Evolutionary conservation across 2,329 filamentous ascomycete genomes (phyloP).

Genomic region (Neofusicoccum sp.): DNA sequence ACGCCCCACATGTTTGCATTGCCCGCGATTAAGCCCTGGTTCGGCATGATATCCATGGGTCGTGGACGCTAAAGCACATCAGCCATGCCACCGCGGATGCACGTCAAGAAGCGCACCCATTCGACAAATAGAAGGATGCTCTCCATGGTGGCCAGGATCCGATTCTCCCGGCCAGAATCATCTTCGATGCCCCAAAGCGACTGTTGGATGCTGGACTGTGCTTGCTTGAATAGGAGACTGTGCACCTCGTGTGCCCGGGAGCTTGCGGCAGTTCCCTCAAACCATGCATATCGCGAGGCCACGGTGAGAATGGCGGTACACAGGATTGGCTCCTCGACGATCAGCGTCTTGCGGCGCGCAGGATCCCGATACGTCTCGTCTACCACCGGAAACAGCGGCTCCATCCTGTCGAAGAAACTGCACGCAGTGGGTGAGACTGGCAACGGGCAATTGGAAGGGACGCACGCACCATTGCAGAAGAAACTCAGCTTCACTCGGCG

Average conservation of each 20-base stretch:
- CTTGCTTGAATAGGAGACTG: not conserved
- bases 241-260: not conserved
- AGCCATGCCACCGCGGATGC: not conserved
- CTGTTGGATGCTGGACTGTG: not conserved
- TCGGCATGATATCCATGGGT: slow-evolving; percentile 2
- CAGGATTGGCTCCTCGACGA: not conserved
- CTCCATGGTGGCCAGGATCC: not conserved
- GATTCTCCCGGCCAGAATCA: not conserved
- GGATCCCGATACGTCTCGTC: not conserved
- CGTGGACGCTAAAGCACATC: not conserved
- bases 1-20: not conserved
- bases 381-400: not conserved
- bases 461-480: not conserved
- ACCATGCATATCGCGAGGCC: not conserved
- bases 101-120: not conserved
- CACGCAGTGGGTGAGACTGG: accelerated
- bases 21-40: not conserved
- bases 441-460: too few species aligned
- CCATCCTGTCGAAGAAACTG: not conserved
- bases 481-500: not conserved
- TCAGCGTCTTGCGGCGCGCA: not conserved
- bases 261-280: not conserved
- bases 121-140: not conserved
- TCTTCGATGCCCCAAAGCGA: not conserved
- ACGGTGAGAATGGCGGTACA: slow-evolving; percentile 3